These are phyloP conservation scores for Phlyctochytrium planicorne DNA, from an alignment of 192 early-diverging fungal genomes.

Conservation along the genomic window DNA sequence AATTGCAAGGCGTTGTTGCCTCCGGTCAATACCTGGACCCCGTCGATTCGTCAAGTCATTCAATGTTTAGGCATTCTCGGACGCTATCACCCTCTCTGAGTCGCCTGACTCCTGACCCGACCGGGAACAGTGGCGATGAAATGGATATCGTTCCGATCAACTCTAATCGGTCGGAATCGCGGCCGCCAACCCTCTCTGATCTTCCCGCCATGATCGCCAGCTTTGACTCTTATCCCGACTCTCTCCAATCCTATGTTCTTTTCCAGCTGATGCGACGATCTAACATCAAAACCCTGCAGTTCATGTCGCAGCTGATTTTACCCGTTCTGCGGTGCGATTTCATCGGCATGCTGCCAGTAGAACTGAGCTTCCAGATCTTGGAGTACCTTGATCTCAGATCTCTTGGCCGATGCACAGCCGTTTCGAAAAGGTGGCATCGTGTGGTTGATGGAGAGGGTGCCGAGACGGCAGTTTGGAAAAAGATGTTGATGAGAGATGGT, in stretches of 20 bases:
- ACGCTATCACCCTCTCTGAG: background rate
- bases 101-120: slow-evolving; percentile 1
- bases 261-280: slow-evolving; percentile 85
- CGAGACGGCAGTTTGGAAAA: slow-evolving; percentile 55
- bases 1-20: no score
- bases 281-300: slow-evolving; percentile 80
- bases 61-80: background rate
- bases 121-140: background rate
- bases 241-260: slow-evolving; percentile 83
- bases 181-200: slow-evolving; percentile 22
- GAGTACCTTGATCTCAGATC: slow-evolving; percentile 77
- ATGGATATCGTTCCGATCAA: background rate
- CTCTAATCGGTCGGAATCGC: background rate
- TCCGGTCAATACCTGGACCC: background rate
- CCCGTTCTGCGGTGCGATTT: slow-evolving; percentile 93
- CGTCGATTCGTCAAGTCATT: background rate
- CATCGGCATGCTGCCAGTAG: slow-evolving; percentile 55
- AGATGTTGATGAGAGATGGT: slow-evolving; percentile 35
- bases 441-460: slow-evolving; percentile 73
- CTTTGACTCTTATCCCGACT: slow-evolving; percentile 75
- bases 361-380: slow-evolving; percentile 70
- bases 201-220: slow-evolving; percentile 62
- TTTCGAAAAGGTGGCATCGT: slow-evolving; percentile 74
- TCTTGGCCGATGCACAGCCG: slow-evolving; percentile 77
- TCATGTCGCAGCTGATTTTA: slow-evolving; percentile 84